Evolutionary conservation across 108 stramenopile genomes (phyloP).

Genomic region (Cyclotella cryptica): DNA sequence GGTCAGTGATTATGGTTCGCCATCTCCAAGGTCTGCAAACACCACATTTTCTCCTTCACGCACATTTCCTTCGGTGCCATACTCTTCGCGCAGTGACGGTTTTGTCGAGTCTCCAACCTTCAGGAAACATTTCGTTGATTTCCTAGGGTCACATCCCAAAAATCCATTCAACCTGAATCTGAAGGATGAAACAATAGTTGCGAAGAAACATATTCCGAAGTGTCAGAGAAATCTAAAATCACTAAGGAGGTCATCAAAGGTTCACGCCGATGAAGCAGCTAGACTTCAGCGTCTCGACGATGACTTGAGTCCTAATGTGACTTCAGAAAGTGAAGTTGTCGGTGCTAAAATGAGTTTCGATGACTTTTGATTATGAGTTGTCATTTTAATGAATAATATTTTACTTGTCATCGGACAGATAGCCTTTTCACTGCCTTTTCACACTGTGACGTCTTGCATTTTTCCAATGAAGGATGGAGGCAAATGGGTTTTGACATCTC

Average conservation of each 20-base stretch:
- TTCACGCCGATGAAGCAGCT: neutral
- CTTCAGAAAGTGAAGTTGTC: neutral
- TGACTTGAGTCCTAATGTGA: neutral
- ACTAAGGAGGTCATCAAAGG: neutral
- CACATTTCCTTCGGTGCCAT: neutral
- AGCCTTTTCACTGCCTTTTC: too few species aligned
- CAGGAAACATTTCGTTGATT: conserved; percentile 1
- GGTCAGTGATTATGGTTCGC: conserved; percentile 1
- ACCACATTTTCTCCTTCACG: neutral
- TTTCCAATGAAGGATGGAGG: too few species aligned
- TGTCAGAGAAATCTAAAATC: neutral
- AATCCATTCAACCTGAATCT: conserved; percentile 8
- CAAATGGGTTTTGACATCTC: too few species aligned
- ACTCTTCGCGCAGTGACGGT: neutral
- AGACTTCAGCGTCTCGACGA: neutral
- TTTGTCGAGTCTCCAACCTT: neutral
- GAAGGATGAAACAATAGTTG: neutral
- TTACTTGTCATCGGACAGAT: too few species aligned
- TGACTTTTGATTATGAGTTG: too few species aligned
- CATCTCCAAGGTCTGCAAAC: neutral
- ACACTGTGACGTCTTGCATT: too few species aligned
- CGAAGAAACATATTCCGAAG: neutral
- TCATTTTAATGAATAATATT: too few species aligned
- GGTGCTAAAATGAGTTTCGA: neutral
- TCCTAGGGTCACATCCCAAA: neutral